These are phyloP conservation scores for Colletotrichum phormii DNA, from an alignment of 2,329 filamentous ascomycete species.

Conservation along the genomic window DNA sequence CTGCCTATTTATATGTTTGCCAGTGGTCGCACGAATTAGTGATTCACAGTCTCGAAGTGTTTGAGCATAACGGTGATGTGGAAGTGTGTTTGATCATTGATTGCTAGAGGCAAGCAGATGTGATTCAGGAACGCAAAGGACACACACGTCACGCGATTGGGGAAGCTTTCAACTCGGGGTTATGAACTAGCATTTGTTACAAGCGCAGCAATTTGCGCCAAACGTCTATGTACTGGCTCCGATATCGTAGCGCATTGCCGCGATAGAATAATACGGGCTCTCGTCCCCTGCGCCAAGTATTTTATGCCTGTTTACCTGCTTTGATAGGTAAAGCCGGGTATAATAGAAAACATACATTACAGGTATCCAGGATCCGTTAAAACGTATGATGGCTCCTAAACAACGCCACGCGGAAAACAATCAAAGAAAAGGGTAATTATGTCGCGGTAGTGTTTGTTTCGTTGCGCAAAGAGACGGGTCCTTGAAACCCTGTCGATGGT, in stretches of 20 bases:
- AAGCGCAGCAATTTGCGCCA: constrained; percentile 20
- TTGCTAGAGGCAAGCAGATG: background rate
- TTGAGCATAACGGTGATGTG: background rate
- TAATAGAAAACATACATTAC: constrained; percentile 39
- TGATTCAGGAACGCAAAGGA: background rate
- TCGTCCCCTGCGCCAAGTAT: background rate
- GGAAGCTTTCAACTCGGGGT: background rate
- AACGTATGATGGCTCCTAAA: constrained; percentile 29
- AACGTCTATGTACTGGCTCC: constrained; percentile 25
- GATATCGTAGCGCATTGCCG: background rate
- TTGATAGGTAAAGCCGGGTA: constrained; percentile 29
- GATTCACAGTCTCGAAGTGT: background rate
- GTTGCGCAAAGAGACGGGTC: constrained; percentile 60
- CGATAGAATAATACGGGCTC: background rate
- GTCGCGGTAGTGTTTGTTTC: constrained; percentile 38
- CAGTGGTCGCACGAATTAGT: background rate
- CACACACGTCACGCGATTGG: background rate
- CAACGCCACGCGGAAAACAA: constrained; percentile 24
- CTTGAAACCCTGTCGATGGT: constrained; percentile 62
- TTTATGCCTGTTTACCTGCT: constrained; percentile 13
- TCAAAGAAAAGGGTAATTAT: constrained; percentile 19
- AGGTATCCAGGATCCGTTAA: constrained; percentile 35
- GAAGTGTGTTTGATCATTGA: background rate
- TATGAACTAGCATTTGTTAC: constrained; percentile 12
- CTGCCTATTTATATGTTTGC: background rate